Evolutionary conservation across 371 early-diverging fungal species (phyloP).

Genomic region (Syncephalastrum contaminatum): DNA sequence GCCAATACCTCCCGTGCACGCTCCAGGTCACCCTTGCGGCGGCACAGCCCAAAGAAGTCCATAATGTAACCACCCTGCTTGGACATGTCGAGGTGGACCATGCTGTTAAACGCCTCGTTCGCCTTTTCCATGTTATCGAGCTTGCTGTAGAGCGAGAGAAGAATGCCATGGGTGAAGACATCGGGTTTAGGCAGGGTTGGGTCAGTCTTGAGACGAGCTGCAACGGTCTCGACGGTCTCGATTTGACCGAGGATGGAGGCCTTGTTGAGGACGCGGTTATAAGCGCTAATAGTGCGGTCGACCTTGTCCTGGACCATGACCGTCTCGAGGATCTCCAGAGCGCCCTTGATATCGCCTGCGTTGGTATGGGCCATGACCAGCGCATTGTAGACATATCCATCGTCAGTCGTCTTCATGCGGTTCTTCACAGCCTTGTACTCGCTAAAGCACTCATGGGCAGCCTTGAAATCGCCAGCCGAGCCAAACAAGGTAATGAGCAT

Average conservation of each 20-base stretch:
- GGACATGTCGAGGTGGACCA: slow-evolving; percentile 29
- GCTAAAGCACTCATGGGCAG: slow-evolving; percentile 45
- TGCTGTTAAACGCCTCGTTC: slow-evolving; percentile 20
- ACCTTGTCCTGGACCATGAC: slow-evolving; percentile 35
- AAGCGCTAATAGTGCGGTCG: slow-evolving; percentile 31
- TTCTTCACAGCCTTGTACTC: slow-evolving; percentile 36
- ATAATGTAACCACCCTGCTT: slow-evolving; percentile 39
- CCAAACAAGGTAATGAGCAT: slow-evolving; percentile 48
- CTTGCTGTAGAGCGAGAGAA: slow-evolving; percentile 33
- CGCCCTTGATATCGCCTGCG: slow-evolving; percentile 38
- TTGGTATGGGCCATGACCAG: slow-evolving; percentile 44
- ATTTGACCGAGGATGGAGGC: slow-evolving; percentile 31
- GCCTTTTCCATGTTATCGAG: slow-evolving; percentile 35
- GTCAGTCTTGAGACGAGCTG: slow-evolving; percentile 24
- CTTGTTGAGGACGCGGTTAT: slow-evolving; percentile 38
- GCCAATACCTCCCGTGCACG: slow-evolving; percentile 19
- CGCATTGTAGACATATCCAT: slow-evolving; percentile 42
- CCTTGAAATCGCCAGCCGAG: slow-evolving; percentile 38
- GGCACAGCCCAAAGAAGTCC: slow-evolving; percentile 34
- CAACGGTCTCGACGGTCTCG: slow-evolving; percentile 23
- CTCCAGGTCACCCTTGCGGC: slow-evolving; percentile 20
- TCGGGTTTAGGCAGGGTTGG: slow-evolving; percentile 33
- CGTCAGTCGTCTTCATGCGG: slow-evolving; percentile 28
- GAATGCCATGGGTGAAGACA: slow-evolving; percentile 35
- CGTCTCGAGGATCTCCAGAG: slow-evolving; percentile 41